Conservation (phyloP, 345 rosid species). For the Aquilaria yunnanensis region DNA sequence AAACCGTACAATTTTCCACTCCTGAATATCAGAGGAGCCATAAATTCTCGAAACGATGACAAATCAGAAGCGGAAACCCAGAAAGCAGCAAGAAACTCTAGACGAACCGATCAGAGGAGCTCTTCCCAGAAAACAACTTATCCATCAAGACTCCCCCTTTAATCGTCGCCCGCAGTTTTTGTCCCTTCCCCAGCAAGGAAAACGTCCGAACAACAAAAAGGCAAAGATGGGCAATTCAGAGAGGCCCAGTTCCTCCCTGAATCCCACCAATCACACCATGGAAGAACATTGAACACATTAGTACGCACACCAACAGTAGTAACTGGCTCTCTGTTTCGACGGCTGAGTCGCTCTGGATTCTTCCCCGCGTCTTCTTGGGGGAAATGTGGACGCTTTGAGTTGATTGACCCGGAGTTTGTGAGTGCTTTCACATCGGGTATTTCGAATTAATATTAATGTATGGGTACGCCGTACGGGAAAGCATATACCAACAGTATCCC, state of each 20-base stretch:
- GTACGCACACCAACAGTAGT: constrained; percentile 3
- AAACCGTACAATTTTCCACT: constrained; percentile 29
- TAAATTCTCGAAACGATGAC: not conserved
- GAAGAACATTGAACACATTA: constrained; percentile 46
- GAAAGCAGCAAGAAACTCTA: constrained; percentile 12
- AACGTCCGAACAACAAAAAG: constrained; percentile 4
- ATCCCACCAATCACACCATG: constrained; percentile 50
- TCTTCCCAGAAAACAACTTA: constrained; percentile 16
- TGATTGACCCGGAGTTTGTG: not conserved
- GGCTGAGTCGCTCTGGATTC: not conserved
- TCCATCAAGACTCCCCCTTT: constrained; percentile 4
- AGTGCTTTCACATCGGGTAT: constrained; percentile 18
- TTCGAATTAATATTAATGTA: constrained; percentile 13
- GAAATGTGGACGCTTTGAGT: not conserved
- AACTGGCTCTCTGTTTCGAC: too few species aligned
- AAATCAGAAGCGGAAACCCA: not conserved
- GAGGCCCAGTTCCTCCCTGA: constrained; percentile 48
- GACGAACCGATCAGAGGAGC: constrained; percentile 18
- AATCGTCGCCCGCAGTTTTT: constrained; percentile 3
- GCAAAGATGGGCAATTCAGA: constrained; percentile 31
- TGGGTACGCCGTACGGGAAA: not conserved
- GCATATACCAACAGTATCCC: constrained; percentile 59
- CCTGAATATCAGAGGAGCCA: constrained; percentile 21
- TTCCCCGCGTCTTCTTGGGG: not conserved
- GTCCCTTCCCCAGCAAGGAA: constrained; percentile 20